Base-by-base conservation (phyloP, 768 basidiomycete species). In the Xerocomus potaroensis region DNA sequence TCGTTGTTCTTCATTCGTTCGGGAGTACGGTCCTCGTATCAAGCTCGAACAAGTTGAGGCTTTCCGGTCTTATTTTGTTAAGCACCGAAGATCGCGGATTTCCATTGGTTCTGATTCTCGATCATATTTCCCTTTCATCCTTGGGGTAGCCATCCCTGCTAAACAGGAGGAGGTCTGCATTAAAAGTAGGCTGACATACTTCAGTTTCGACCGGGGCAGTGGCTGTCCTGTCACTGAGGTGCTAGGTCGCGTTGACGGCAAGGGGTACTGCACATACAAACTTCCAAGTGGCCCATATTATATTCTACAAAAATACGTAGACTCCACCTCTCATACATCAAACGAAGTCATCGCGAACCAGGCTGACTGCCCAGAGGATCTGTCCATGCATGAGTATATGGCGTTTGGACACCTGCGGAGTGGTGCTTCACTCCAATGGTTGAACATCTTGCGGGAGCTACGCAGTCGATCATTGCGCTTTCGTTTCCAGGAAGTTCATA, bases 371-470 rank as follows among this genome's bases (percentile, higher is more conserved):
- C 70, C 70, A 3, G 30, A 47, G 18, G 64, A 70, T 5, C 58
- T 80, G 3, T 65, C 49, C n/a, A 48, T 74, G 2, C 74, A 78
- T 12, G 76, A 79, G 38, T 71, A 64, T 14, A 58, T 71, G n/a
- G 66, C 69, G 0, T 79, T 73, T 35, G 69, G 69, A 7, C 60
- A 64, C 38, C 51, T 80, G 34, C 72, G 78, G 2, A 67, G 71
- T 19, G 77, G 79, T 1, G 48, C 60, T 0, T 53, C 41, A 1
- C 54, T 80, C 0, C 79, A 80, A 35, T 78, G 77, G 78, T 53
- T 71, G 21, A 80, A 80, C 43, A 70, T 80, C 22, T 47, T 67
- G 12, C 68, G 71, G n/a, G 74, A 72, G 50, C 52, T 80, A 11
- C 64, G 63, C 4, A 62, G 60, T 1, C 58, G 65, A 19, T 52